Base-by-base conservation (phyloP, 257 asterid species). In the Anisodus tanguticus region DNA sequence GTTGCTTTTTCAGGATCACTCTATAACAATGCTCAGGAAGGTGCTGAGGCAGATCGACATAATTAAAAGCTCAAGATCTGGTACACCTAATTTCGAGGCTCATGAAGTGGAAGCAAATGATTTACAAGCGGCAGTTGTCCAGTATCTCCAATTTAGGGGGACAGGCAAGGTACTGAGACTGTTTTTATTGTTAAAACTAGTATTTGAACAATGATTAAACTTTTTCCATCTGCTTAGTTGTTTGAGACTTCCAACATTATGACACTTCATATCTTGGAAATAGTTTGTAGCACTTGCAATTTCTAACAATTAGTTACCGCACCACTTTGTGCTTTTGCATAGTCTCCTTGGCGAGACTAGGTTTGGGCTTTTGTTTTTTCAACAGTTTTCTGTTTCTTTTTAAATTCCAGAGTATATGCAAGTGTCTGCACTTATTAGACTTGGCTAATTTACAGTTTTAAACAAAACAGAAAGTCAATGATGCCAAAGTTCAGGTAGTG, bases 51-150 rank as follows among this genome's bases (percentile, higher is more conserved):
- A 92, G 87, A 93, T 91, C 2, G 99, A 95, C 84, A 88, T 92
- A 81, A 97, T 97, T 71, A 97, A 93, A 87, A 93, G 86, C 83
- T 97, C 99, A 69, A 95, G 99, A 92, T 92, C 98, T 10, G 99
- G 98, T 81, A 88, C 43, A 82, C 94, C 98, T 22, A 97, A 95
- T 86, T 97, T 97, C 81, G 98, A 90, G 88, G 93, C 99, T 60
- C 98, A 93, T 47, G 93, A 92, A 67, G 91, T 95, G 78, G 99
- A 97, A 83, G 92, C 97, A 4, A 93, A 95, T 77, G 98, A 95
- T 69, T 86, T 97, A 82, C 98, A 97, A 87, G 93, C 93, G 51
- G 94, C 97, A 62, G 93, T 97, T 86, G 92, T 91, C 11, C 98
- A 92, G 58, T 97, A 97, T 90, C 91, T 97, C 88, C 88, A 91